Evolutionary conservation across 305 asterid species (phyloP).

Genomic region (Stenogyne calaminthoides): DNA sequence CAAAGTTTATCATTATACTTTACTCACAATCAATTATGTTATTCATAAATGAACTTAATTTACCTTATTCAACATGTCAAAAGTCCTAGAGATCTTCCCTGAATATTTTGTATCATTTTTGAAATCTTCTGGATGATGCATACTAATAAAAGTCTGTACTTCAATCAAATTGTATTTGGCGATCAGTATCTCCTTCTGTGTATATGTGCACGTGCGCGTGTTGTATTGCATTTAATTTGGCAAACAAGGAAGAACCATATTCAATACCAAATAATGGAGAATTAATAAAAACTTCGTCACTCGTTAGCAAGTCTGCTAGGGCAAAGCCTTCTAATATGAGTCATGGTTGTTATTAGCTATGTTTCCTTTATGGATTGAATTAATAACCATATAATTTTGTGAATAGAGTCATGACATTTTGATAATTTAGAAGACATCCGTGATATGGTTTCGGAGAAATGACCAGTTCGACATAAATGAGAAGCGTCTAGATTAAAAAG

Average conservation of each 20-base stretch:
- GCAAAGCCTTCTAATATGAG: too few relatives aligned
- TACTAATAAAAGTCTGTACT: neutral
- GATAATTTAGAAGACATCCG: neutral
- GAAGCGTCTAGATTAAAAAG: neutral
- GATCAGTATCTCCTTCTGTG: neutral
- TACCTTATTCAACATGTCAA: too few relatives aligned
- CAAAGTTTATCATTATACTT: too few relatives aligned
- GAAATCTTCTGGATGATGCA: slow-evolving; percentile 1
- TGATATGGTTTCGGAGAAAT: neutral
- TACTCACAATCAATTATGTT: too few relatives aligned
- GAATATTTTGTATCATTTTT: neutral
- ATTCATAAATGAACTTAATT: too few relatives aligned
- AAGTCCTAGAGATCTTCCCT: neutral
- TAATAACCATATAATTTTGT: neutral
- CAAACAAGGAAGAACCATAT: slow-evolving; percentile 7
- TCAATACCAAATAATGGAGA: too few relatives aligned
- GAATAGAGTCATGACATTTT: neutral
- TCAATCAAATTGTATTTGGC: neutral
- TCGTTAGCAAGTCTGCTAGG: too few relatives aligned
- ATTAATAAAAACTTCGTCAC: neutral
- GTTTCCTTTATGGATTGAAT: neutral
- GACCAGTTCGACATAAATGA: neutral
- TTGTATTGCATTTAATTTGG: neutral
- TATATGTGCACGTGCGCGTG: neutral
- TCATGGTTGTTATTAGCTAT: neutral